Evolutionary conservation across 2,329 filamentous ascomycete genomes (phyloP).

Genomic region (Septoria linicola): DNA sequence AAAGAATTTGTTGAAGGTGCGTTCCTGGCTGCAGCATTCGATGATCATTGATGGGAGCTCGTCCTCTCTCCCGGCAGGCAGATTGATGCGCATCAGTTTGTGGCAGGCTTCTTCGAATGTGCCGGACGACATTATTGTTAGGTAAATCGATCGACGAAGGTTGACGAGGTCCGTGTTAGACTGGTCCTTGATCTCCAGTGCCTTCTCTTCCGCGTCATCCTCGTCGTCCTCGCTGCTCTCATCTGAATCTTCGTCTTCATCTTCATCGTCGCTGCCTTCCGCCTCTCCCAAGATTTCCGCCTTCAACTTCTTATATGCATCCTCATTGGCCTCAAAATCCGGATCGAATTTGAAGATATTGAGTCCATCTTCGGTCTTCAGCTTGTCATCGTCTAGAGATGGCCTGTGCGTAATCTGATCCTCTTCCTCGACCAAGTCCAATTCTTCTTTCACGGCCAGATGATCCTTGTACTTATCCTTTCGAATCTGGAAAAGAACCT

Average conservation of each 20-base stretch:
- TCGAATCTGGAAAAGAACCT: constrained; percentile 92
- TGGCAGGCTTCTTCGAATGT: constrained; percentile 96
- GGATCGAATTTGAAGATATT: constrained; percentile 96
- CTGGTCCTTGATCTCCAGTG: constrained; percentile 95
- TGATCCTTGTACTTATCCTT: constrained; percentile 98
- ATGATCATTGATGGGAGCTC: constrained; percentile 96
- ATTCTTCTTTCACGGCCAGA: constrained; percentile 81
- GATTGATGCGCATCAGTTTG: constrained; percentile 84
- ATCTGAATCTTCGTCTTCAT: constrained; percentile 60
- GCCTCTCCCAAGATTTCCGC: constrained; percentile 87
- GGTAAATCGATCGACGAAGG: constrained; percentile 87
- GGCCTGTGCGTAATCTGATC: constrained; percentile 93
- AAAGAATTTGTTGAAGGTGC: constrained; percentile 97
- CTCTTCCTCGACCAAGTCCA: constrained; percentile 95
- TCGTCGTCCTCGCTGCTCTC: constrained; percentile 45
- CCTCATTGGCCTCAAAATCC: constrained; percentile 87
- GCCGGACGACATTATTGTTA: constrained; percentile 95
- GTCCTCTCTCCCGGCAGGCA: constrained; percentile 80
- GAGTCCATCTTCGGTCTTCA: constrained; percentile 80
- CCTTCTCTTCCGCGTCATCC: constrained; percentile 71
- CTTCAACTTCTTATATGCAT: constrained; percentile 83
- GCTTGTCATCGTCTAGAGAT: constrained; percentile 72
- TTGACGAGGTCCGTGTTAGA: constrained; percentile 95
- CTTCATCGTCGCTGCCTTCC: constrained; percentile 75
- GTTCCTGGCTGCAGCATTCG: constrained; percentile 94